phyloP scores from a whole-genome alignment of 352 stramenopile genomes.

The Aphanomyces astaci region DNA sequence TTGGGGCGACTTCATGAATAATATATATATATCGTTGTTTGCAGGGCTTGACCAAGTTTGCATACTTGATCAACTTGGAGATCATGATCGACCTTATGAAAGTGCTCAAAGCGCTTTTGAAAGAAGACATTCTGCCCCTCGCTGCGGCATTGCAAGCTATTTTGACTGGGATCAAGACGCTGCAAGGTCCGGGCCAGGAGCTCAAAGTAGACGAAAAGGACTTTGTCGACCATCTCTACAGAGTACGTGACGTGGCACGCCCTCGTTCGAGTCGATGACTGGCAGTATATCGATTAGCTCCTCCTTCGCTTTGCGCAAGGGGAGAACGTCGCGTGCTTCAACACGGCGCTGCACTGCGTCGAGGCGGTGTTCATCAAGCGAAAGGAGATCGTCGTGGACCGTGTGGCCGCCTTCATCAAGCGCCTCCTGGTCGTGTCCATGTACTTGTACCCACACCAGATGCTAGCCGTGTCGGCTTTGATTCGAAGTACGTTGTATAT shows the following conservation, averaged over 20 bases:
- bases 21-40: too few species aligned
- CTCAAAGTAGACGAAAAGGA: constrained; percentile 96
- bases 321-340: constrained; percentile 53
- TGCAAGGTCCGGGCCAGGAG: constrained; percentile 91
- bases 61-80: constrained; percentile 97
- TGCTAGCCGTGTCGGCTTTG: constrained; percentile 81
- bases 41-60: constrained; percentile 90
- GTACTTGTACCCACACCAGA: constrained; percentile 72
- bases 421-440: constrained; percentile 85
- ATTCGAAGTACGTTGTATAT: constrained; percentile 41
- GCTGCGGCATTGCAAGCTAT: constrained; percentile 72
- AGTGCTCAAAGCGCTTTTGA: constrained; percentile 90
- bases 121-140: constrained; percentile 63
- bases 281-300: constrained; percentile 40
- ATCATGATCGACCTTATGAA: constrained; percentile 95
- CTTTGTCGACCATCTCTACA: constrained; percentile 93
- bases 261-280: constrained; percentile 23
- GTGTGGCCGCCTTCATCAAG: constrained; percentile 94
- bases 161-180: constrained; percentile 87
- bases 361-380: constrained; percentile 89
- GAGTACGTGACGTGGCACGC: constrained; percentile 43
- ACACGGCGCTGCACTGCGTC: constrained; percentile 84
- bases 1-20: too few species aligned
- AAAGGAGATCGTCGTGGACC: constrained; percentile 91
- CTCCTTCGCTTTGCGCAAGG: constrained; percentile 27